These are phyloP conservation scores for Physaria fendleri DNA, from an alignment of 345 rosid species.

Conservation along the genomic window DNA sequence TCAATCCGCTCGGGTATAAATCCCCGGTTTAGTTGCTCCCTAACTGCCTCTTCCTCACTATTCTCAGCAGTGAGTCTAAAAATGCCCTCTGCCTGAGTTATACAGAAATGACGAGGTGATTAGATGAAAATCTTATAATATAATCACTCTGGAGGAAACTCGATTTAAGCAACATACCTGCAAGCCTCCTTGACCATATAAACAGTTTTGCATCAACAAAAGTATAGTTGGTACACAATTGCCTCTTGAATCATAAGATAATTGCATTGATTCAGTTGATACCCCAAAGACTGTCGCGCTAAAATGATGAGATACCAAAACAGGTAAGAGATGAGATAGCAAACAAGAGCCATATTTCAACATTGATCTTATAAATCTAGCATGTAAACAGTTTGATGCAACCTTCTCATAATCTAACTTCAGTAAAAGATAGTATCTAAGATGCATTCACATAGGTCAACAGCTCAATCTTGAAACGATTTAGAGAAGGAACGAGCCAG, in stretches of 20 bases:
- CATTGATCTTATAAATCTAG: not conserved
- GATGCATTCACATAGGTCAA: not conserved
- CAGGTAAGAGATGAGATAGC: slow-evolving; percentile 8
- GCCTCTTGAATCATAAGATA: slow-evolving; percentile 82
- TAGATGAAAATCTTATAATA: not conserved
- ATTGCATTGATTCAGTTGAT: slow-evolving; percentile 93
- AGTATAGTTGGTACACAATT: slow-evolving; percentile 87
- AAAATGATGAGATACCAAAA: slow-evolving; percentile 12
- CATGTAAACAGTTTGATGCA: not conserved
- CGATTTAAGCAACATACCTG: slow-evolving; percentile 37
- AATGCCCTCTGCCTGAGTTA: slow-evolving; percentile 74
- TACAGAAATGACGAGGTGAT: not conserved
- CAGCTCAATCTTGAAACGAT: not conserved
- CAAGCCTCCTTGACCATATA: slow-evolving; percentile 82
- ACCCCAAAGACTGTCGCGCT: slow-evolving; percentile 96
- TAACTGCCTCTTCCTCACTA: slow-evolving; percentile 79
- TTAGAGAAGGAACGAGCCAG: not conserved
- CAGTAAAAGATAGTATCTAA: not conserved
- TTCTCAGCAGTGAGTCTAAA: slow-evolving; percentile 83
- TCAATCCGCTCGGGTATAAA: slow-evolving; percentile 64
- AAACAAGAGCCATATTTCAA: not conserved
- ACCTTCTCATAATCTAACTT: not conserved
- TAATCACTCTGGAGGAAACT: slow-evolving; percentile 2
- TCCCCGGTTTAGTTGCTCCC: slow-evolving; percentile 81
- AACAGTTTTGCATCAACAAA: slow-evolving; percentile 76